Evolutionary conservation across 1,284 basidiomycete species (phyloP), one percentile per base, ranked within the genome.

Genomic region (Cutaneotrichosporon dermatis): DNA sequence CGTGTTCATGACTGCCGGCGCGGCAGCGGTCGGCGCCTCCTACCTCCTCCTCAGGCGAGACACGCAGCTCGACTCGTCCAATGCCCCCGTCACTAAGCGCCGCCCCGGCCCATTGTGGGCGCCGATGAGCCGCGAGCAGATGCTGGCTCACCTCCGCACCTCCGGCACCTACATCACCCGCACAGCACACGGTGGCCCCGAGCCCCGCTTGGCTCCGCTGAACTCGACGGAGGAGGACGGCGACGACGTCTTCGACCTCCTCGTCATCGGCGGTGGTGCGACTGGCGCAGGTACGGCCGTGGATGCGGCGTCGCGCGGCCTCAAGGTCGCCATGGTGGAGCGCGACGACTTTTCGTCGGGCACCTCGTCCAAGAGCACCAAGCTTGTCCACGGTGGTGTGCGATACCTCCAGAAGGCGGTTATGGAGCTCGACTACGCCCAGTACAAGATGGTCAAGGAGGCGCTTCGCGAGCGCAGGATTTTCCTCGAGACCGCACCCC

Each of bases 371-470:
- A 99, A 99, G 77, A 92, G 90, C 8, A 98, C 95, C 9, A 98
- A 99, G 77, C 87, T 99, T 53, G 93, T 98, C 1, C 95, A 99
- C 79, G 95, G 95, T 35, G 95, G 95, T 59, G 95, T 99, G 1
- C 85, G 95, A 11, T 99, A 99, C 79, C 84, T 99, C 11, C 94
- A 97, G 73, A 98, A 97, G 76, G 95, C 95, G 2, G 84, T 98
- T 55, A 87, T 96, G 74, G 93, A 96, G 75, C 86, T 97, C 64
- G 95, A 98, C 78, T 97, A 96, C 69, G 77, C 90, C 72, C 91
- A 94, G 74, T 98, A 92, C 84, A 96, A 96, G 79, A 89, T 98
- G 69, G 95, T 98, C 34, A 83, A 83, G 39, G 95, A 98, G 78
- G 94, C 95, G 8, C 83, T 99, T 2, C 89, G 92, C 69, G 95